Conservation (phyloP, 306 rosid genomes). For the Medicago truncatula region DNA sequence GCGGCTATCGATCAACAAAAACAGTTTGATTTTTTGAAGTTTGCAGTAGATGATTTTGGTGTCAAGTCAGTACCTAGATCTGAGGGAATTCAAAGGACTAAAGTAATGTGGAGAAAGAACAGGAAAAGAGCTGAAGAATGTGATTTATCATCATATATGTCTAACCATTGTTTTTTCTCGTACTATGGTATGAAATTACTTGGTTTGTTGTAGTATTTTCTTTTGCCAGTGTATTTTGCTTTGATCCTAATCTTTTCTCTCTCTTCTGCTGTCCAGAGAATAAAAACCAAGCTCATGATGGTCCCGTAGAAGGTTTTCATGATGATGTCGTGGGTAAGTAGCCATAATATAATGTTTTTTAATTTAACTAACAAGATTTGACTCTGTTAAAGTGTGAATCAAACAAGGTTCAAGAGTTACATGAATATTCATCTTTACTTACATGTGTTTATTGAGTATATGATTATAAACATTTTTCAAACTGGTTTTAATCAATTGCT, state of each 20-base stretch:
- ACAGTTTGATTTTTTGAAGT: constrained; percentile 49
- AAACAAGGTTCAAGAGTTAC: background rate
- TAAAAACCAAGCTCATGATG: constrained; percentile 30
- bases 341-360: constrained; percentile 16
- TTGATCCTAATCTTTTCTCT: background rate
- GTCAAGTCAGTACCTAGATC: constrained; percentile 64
- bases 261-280: constrained; percentile 48
- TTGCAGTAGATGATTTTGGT: constrained; percentile 47
- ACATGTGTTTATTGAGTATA: background rate
- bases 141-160: constrained; percentile 58
- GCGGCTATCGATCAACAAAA: constrained; percentile 53
- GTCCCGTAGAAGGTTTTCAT: constrained; percentile 34
- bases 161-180: constrained; percentile 74
- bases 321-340: constrained; percentile 52
- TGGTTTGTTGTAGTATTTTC: constrained; percentile 24
- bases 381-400: constrained; percentile 26
- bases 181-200: constrained; percentile 67
- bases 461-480: no score
- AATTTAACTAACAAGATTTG: constrained; percentile 26
- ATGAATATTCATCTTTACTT: background rate
- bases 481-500: no score
- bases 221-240: background rate
- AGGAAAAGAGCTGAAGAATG: constrained; percentile 68
- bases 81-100: constrained; percentile 49
- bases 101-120: constrained; percentile 78